Conservation (phyloP, 2,329 filamentous ascomycete species). For the Fusarium concolor region DNA sequence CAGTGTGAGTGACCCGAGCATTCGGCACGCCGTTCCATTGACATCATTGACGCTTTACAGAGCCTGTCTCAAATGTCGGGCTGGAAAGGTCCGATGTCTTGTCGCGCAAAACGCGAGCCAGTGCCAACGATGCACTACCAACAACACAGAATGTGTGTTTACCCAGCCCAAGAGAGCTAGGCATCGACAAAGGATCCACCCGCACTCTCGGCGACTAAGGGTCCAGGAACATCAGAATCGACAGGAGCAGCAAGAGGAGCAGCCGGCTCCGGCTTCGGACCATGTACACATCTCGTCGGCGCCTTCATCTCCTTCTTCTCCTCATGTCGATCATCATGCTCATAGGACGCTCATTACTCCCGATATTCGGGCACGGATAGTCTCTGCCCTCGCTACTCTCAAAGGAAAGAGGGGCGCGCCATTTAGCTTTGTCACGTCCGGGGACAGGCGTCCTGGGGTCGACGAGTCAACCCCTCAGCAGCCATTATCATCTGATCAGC, state of each 20-base stretch:
- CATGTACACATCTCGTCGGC: neutral
- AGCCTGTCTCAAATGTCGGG: conserved; percentile 18
- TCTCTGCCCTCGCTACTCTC: conserved; percentile 20
- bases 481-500: neutral
- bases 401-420: conserved; percentile 28
- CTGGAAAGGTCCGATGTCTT: conserved; percentile 20
- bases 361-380: conserved; percentile 13
- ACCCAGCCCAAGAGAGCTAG: conserved; percentile 13
- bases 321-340: neutral
- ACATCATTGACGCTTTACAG: neutral
- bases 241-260: neutral
- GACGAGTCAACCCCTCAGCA: neutral
- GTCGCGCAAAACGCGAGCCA: conserved; percentile 7
- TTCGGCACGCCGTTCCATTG: neutral
- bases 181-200: neutral
- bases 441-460: conserved; percentile 1
- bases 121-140: conserved; percentile 16
- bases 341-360: conserved; percentile 3
- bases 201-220: neutral
- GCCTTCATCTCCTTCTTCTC: neutral
- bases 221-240: neutral
- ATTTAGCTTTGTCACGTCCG: conserved; percentile 33
- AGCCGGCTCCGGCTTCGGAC: neutral
- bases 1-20: conserved; percentile 20
- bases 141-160: conserved; percentile 15